phyloP scores from a whole-genome alignment of 2,329 filamentous ascomycete genomes.

The Plectosphaerella cucumerina region DNA sequence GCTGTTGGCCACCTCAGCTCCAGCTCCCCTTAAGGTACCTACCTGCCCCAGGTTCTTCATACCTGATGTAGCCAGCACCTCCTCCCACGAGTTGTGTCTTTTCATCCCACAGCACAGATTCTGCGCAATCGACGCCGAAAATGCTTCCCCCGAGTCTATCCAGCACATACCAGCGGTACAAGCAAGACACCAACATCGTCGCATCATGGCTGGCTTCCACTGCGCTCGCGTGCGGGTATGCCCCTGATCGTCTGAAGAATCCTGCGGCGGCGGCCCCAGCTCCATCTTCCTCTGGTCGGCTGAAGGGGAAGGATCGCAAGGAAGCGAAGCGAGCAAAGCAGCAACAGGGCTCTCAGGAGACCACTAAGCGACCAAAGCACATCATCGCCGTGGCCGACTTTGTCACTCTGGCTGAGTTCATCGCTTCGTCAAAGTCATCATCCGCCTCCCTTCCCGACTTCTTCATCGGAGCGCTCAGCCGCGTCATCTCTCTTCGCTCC shows the following conservation, averaged over 20 bases:
- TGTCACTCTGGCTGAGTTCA: conserved; percentile 29
- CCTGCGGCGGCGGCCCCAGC: neutral
- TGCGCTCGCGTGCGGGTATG: conserved; percentile 28
- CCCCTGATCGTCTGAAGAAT: conserved; percentile 14
- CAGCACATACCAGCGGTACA: conserved; percentile 33
- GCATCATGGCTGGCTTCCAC: conserved; percentile 37
- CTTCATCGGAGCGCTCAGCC: conserved; percentile 26
- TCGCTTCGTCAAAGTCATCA: conserved; percentile 19
- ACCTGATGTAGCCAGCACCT: too few relatives aligned
- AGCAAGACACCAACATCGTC: conserved; percentile 33
- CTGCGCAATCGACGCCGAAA: neutral
- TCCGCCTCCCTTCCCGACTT: conserved; percentile 20
- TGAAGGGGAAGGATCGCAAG: conserved; percentile 23
- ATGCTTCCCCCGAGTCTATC: conserved; percentile 18
- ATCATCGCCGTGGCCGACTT: conserved; percentile 33
- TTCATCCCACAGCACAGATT: too few relatives aligned
- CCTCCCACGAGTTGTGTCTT: too few relatives aligned
- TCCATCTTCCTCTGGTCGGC: conserved; percentile 4
- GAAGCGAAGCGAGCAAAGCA: conserved; percentile 12
- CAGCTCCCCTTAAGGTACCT: too few relatives aligned
- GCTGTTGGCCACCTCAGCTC: too few relatives aligned
- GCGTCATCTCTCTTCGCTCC: conserved; percentile 29
- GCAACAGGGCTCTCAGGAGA: neutral
- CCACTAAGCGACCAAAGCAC: conserved; percentile 17
- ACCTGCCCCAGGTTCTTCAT: too few relatives aligned